Base-by-base conservation (phyloP, 352 stramenopile genomes). In the Phytophthora pini region DNA sequence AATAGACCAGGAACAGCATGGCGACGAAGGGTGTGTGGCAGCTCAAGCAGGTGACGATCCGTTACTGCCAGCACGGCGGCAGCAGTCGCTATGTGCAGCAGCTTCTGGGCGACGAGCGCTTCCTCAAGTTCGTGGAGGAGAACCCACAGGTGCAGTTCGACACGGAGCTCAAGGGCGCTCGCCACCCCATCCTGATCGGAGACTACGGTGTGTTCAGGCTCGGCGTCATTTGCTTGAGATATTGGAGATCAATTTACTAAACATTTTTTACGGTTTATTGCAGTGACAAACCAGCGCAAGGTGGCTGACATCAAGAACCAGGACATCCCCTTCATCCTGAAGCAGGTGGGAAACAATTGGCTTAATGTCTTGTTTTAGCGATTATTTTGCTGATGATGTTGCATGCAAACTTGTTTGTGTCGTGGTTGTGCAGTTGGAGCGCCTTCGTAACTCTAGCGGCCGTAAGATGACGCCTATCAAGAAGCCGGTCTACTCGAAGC, bases 381-480 rank as follows among this genome's bases (percentile, higher is more conserved):
- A 5, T 54, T n/a, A 3, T 36, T 57, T 9, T 54, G 24, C 41
- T 54, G n/a, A 55, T 17, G 2, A 5, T 54, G 17, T 40, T 63
- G 11, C 2, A 29, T 51, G 4, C 24, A 26, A 26, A 26, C 20
- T 54, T 20, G 39, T 5, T 17, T 51, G 27, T 32, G 34, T 7
- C 46, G 5, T 56, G 29, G 5, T 43, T 49, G 6, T 70, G 40
- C 41, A 94, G 87, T 76, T 96, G 24, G 80, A 94, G 70, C 86
- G 88, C 34, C 65, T 96, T 66, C 77, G 88, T 49, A 89, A 94
- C 80, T 90, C 88, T 59, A 96, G 88, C 59, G 88, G 88, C 56
- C 82, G 88, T 47, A 96, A 96, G 79, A 94, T 96, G 88, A 96
- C 88, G 56, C 63, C 45, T 52, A 90, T 96, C 65, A 96, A 96